Percentiles rank a stretch among this genome's conserved stretches.
These are phyloP conservation scores for Phyllosticta citriasiana DNA, from an alignment of 2,329 filamentous ascomycete genomes.

Conservation along the genomic window DNA sequence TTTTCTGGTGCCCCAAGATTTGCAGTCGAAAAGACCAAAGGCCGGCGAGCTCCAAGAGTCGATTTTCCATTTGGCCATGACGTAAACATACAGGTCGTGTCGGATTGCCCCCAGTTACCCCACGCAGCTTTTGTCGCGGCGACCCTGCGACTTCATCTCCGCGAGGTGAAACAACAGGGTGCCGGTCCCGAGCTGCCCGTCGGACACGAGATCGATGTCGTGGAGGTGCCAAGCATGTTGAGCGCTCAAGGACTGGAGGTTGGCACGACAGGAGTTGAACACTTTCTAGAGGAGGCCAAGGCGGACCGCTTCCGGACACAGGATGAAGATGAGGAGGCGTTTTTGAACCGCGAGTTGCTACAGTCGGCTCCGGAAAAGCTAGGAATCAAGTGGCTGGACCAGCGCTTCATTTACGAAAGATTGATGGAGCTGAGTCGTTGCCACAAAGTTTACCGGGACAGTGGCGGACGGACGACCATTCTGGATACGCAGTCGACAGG, in stretches of 20 bases:
- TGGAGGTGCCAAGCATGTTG: slow-evolving; percentile 59
- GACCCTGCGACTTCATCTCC: slow-evolving; percentile 20
- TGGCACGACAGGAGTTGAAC: slow-evolving; percentile 59
- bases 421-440: slow-evolving; percentile 39
- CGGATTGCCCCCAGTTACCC: slow-evolving; percentile 35
- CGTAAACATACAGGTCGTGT: slow-evolving; percentile 51
- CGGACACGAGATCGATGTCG: slow-evolving; percentile 23
- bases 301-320: slow-evolving; percentile 50
- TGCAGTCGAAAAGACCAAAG: slow-evolving; percentile 50
- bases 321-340: slow-evolving; percentile 40
- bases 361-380: slow-evolving; percentile 27
- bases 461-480: slow-evolving; percentile 45
- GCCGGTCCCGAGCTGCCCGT: slow-evolving; percentile 14
- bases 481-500: slow-evolving; percentile 41
- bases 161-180: slow-evolving; percentile 12
- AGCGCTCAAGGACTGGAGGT: slow-evolving; percentile 62
- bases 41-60: slow-evolving; percentile 53
- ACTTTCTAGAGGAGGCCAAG: slow-evolving; percentile 55
- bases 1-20: slow-evolving; percentile 71
- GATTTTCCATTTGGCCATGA: slow-evolving; percentile 59
- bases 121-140: slow-evolving; percentile 29
- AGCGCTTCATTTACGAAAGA: slow-evolving; percentile 24
- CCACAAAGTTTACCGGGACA: slow-evolving; percentile 42
- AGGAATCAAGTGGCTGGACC: slow-evolving; percentile 26
- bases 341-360: slow-evolving; percentile 36